Percentiles rank a stretch among this genome's conserved stretches.
These are phyloP conservation scores for Pythium brachiatum DNA, from an alignment of 352 stramenopile species.

Conservation along the genomic window DNA sequence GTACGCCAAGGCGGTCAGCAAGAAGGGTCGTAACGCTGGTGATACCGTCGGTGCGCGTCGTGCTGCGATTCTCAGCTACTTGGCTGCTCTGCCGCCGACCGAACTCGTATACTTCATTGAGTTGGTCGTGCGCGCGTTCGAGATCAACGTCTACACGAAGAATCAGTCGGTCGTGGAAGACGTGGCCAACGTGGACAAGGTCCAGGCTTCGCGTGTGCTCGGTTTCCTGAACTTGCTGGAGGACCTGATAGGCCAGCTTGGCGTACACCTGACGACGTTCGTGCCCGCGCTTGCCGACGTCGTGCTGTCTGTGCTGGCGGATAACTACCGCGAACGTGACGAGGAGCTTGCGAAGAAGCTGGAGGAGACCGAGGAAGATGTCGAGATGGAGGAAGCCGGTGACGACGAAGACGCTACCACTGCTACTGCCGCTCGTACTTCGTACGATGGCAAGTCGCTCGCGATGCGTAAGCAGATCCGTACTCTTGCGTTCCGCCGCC, in stretches of 20 bases:
- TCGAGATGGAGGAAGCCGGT: conserved; percentile 22
- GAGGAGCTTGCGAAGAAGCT: conserved; percentile 27
- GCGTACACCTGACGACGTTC: conserved; percentile 79
- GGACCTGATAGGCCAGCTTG: conserved; percentile 85
- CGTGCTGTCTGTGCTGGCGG: conserved; percentile 65
- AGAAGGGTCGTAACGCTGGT: conserved; percentile 78
- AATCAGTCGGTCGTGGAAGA: background rate
- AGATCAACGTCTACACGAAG: conserved; percentile 33
- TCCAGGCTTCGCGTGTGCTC: conserved; percentile 76
- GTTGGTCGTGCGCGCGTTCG: conserved; percentile 87
- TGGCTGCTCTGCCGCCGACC: conserved; percentile 67
- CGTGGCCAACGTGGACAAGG: conserved; percentile 38
- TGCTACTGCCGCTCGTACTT: background rate
- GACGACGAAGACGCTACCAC: conserved; percentile 20
- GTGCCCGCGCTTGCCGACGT: conserved; percentile 76
- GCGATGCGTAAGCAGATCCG: conserved; percentile 80
- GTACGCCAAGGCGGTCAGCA: conserved; percentile 90
- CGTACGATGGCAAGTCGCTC: conserved; percentile 14
- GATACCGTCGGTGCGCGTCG: conserved; percentile 86
- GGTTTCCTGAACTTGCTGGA: conserved; percentile 90
- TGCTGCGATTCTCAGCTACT: conserved; percentile 87
- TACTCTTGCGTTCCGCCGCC: conserved; percentile 68
- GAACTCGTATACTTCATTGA: conserved; percentile 88
- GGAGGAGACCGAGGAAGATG: conserved; percentile 26
- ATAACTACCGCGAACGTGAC: conserved; percentile 40